Evolutionary conservation across 2,329 filamentous ascomycete genomes (phyloP), one percentile per base, ranked within the genome.

Genomic region (Cryphonectria nitschkei): DNA sequence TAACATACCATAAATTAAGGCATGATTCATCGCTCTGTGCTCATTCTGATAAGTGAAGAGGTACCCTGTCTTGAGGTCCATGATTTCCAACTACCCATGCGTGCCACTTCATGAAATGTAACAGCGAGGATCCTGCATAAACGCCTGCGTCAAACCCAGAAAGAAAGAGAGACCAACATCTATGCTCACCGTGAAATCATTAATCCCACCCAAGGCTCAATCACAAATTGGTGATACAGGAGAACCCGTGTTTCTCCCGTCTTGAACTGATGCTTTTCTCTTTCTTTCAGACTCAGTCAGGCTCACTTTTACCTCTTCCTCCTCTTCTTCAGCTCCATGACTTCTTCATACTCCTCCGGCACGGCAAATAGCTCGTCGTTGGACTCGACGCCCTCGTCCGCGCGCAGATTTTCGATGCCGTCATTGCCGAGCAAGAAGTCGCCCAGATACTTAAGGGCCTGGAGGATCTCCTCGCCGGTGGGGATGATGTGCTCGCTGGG

Each of bases 401-500:
- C 73, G 9, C 72, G 68, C 3, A 76, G 74, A 70, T 80, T 81
- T 76, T 91, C 89, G 73, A 90, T 90, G 1, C 89, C 89, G 74
- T 91, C 91, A 75, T 91, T 91, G 1, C 89, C 89, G 19, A 93
- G 82, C 70, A 96, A 83, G 77, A 93, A 98, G 75, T 92, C 90
- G 1, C 93, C 94, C 76, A 97, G 90, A 76, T 95, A 95, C 77
- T 95, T 88, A 73, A 97, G 85, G 0, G 94, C 93, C 75, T 92
- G 91, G 74, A 95, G 90, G 56, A 95, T 88, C 80, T 99, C 96
- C 80, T 95, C 90, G 11, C 96, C 95, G 0, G 93, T 96, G 0
- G 95, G 94, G 2, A 97, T 84, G 71, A 98, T 98, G 72, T 97
- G 88, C 70, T 96, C 92, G 70, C 88, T 91, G 0, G 96, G 96